Conservation (phyloP, 345 rosid species). For the Pistacia integerrima region DNA sequence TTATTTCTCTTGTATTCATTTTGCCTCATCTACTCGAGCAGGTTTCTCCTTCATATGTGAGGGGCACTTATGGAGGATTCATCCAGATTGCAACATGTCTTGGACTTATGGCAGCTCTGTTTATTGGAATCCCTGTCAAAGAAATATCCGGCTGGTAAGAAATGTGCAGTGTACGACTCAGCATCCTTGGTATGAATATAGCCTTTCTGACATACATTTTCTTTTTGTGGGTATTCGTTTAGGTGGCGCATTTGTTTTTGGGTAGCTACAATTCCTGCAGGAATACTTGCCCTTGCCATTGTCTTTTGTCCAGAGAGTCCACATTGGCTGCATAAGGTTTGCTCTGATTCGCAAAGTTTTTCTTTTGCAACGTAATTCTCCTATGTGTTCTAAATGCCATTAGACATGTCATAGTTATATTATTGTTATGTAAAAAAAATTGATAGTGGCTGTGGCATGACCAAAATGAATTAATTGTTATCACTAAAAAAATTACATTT, state of each 20-base stretch:
- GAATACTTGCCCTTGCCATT: slow-evolving; percentile 76
- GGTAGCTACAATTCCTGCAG: slow-evolving; percentile 86
- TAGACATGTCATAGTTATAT: neutral
- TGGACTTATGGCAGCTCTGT: slow-evolving; percentile 83
- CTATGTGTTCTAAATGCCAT: neutral
- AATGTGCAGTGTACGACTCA: neutral
- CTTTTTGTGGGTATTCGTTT: slow-evolving; percentile 11
- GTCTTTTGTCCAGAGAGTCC: slow-evolving; percentile 85
- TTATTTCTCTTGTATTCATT: slow-evolving; percentile 12
- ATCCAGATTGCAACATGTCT: slow-evolving; percentile 95
- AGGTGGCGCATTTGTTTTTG: slow-evolving; percentile 99
- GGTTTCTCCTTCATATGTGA: slow-evolving; percentile 92
- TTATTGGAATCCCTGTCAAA: slow-evolving; percentile 86
- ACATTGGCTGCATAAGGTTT: slow-evolving; percentile 91
- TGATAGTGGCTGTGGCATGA: neutral
- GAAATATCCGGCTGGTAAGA: slow-evolving; percentile 79
- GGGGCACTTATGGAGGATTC: slow-evolving; percentile 97
- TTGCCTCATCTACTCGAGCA: slow-evolving; percentile 31
- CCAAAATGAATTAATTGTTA: neutral
- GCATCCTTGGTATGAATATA: neutral
- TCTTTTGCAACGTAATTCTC: neutral
- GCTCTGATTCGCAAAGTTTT: slow-evolving; percentile 14
- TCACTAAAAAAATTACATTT: neutral
- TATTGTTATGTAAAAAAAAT: no score
- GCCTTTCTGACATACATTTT: slow-evolving; percentile 11